Evolutionary conservation across 192 early-diverging fungal genomes (phyloP).

Genomic region (Backusella tuberculispora): DNA sequence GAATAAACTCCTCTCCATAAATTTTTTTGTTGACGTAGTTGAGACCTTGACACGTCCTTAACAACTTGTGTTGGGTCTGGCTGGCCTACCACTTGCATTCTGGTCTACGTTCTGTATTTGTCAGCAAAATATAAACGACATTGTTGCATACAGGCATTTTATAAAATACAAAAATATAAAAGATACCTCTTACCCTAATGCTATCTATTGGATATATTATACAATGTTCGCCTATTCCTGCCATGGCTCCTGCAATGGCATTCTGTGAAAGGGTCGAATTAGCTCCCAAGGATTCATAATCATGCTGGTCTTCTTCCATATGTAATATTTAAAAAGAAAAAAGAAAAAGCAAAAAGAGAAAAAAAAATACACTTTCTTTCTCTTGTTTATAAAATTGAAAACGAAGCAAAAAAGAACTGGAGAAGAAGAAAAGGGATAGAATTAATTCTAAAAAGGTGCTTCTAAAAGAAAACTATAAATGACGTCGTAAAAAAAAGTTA

Average conservation of each 20-base stretch:
- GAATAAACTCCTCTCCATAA: constrained; percentile 94
- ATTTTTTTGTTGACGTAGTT: constrained; percentile 39
- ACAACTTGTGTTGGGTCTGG: constrained; percentile 45
- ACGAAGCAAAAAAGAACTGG: background rate
- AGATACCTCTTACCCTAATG: constrained; percentile 75
- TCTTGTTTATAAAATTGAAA: background rate
- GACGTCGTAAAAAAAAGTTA: background rate
- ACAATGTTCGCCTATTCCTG: constrained; percentile 95
- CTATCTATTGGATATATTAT: constrained; percentile 94
- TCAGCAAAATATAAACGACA: background rate
- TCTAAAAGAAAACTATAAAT: too few relatives aligned
- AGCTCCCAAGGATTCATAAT: constrained; percentile 90
- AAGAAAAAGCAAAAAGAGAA: background rate
- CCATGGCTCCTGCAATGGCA: constrained; percentile 89
- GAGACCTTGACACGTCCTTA: constrained; percentile 66
- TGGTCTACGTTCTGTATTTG: background rate
- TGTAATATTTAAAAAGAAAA: background rate
- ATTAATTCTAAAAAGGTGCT: too few relatives aligned
- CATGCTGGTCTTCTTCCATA: constrained; percentile 49
- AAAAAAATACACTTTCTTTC: background rate
- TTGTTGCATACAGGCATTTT: background rate
- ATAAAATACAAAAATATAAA: background rate
- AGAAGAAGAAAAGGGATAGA: background rate
- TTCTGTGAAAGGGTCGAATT: constrained; percentile 79
- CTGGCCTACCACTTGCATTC: constrained; percentile 19